A percentile compares a stretch with the other conserved stretches of the same genome.
phyloP scores from a whole-genome alignment of 2,329 filamentous ascomycete species.

The Calycina herbarum region DNA sequence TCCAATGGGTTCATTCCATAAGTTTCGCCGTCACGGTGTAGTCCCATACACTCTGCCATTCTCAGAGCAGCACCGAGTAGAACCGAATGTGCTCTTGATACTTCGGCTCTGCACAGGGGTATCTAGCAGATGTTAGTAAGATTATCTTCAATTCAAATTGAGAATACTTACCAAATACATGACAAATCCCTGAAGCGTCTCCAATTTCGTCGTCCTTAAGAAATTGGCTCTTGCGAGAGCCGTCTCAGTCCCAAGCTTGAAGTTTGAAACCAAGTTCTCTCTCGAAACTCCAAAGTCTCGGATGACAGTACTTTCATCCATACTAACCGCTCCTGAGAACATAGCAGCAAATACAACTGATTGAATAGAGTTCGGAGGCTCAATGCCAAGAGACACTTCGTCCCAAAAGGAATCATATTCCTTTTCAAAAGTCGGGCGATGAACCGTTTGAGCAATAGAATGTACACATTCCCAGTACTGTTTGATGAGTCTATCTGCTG shows the following conservation, averaged over 20 bases:
- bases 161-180: constrained; percentile 66
- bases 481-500: constrained; percentile 61
- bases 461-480: constrained; percentile 71
- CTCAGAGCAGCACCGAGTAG: constrained; percentile 70
- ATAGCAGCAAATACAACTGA: constrained; percentile 68
- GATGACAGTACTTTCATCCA: constrained; percentile 54
- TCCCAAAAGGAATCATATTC: constrained; percentile 68
- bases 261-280: constrained; percentile 57
- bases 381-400: constrained; percentile 56
- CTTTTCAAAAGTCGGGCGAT: constrained; percentile 63
- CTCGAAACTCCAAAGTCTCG: constrained; percentile 58
- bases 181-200: constrained; percentile 74
- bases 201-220: constrained; percentile 68
- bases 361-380: constrained; percentile 64
- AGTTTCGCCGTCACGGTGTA: constrained; percentile 64
- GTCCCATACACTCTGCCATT: constrained; percentile 74
- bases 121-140: constrained; percentile 46
- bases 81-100: constrained; percentile 72
- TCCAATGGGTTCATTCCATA: constrained; percentile 68
- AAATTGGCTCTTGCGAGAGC: constrained; percentile 70
- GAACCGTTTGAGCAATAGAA: constrained; percentile 65
- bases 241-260: constrained; percentile 66
- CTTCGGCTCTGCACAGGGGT: constrained; percentile 68
- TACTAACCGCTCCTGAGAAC: constrained; percentile 68
- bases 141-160: neutral